A percentile compares a stretch with the other conserved stretches of the same genome.
Conservation (phyloP, 2,329 filamentous ascomycete genomes). For the Ilyonectria mors-panacis region DNA sequence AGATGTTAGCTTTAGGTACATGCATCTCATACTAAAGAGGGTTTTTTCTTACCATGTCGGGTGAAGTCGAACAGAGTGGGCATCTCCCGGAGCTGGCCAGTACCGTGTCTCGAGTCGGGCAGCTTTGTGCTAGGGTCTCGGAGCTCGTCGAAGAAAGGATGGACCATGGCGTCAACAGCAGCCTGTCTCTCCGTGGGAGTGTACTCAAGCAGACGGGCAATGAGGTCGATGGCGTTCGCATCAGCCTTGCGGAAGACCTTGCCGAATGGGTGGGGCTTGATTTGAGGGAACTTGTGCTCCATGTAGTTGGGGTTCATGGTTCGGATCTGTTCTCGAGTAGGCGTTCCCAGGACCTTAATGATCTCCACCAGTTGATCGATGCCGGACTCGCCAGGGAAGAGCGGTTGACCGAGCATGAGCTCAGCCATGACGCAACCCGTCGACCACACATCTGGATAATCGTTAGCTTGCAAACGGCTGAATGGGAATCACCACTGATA, state of each 20-base stretch:
- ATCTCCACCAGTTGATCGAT: conserved; percentile 99
- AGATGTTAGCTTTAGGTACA: conserved; percentile 31
- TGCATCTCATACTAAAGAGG: not conserved
- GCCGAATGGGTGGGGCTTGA: conserved; percentile 99
- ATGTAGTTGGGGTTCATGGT: conserved; percentile 99
- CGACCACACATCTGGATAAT: conserved; percentile 91
- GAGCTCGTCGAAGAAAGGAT: conserved; percentile 98
- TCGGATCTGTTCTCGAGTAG: conserved; percentile 96
- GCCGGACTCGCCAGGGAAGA: conserved; percentile 98
- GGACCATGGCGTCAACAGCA: conserved; percentile 96
- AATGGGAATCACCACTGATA: not conserved
- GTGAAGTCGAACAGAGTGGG: conserved; percentile 94
- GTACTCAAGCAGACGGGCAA: conserved; percentile 94
- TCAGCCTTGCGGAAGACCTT: conserved; percentile 99
- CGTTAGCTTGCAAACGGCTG: conserved; percentile 21
- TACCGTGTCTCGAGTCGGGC: conserved; percentile 93
- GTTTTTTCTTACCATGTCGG: conserved; percentile 81
- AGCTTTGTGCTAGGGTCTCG: conserved; percentile 91
- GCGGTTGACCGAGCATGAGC: conserved; percentile 96
- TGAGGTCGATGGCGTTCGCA: conserved; percentile 92
- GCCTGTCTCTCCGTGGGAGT: conserved; percentile 96
- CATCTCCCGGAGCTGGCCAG: conserved; percentile 83
- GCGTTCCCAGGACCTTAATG: conserved; percentile 98
- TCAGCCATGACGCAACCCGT: conserved; percentile 99
- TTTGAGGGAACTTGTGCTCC: conserved; percentile 99